Evolutionary conservation across 192 early-diverging fungal genomes (phyloP).

Genomic region (Rhizophagus clarus): DNA sequence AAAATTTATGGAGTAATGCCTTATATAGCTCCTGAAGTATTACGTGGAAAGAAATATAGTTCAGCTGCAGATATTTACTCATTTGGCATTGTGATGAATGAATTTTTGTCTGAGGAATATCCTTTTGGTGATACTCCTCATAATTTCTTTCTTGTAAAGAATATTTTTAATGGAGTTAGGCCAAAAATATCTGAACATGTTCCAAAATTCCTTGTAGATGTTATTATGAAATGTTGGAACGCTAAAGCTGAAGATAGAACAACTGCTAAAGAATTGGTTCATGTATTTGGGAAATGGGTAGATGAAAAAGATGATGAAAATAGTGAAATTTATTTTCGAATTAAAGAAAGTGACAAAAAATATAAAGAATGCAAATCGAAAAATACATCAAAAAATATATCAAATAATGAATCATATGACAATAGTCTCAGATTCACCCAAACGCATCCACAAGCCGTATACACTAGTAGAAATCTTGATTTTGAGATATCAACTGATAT

Average conservation of each 20-base stretch:
- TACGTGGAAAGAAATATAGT: no score
- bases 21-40: no score
- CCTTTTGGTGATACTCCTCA: not conserved
- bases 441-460: no score
- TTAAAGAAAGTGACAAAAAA: no score
- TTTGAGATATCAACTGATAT: no score
- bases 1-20: no score
- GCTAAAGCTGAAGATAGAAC: not conserved
- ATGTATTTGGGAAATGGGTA: not conserved
- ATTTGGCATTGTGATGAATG: not conserved
- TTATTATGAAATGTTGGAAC: not conserved
- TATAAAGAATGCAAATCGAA: no score
- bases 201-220: not conserved
- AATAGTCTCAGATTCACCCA: no score
- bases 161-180: not conserved
- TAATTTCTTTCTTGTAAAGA: not conserved
- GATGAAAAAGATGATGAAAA: not conserved
- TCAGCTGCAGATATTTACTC: no score
- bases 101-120: not conserved
- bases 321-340: not conserved
- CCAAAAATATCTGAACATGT: not conserved
- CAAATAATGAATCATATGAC: no score
- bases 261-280: not conserved
- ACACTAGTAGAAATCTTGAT: no score
- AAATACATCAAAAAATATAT: not conserved